Conservation (phyloP, 108 stramenopile genomes). For the Nitzschia sp. region DNA sequence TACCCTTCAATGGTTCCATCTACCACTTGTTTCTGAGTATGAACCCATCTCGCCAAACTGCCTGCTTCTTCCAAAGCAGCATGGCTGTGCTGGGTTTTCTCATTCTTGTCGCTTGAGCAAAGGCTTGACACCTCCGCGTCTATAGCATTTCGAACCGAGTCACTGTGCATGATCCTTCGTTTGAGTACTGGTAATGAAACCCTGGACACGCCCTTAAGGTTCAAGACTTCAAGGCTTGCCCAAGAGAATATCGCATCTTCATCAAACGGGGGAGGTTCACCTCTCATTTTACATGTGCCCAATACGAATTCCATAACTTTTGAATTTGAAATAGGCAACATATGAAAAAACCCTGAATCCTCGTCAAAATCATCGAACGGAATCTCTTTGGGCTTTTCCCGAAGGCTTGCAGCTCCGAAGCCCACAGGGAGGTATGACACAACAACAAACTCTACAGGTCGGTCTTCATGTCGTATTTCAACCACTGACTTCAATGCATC, state of each 20-base stretch:
- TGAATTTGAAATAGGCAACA: conserved; percentile 27
- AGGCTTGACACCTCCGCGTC: conserved; percentile 4
- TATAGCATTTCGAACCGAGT: conserved; percentile 26
- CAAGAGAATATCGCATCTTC: conserved; percentile 10
- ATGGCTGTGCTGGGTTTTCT: too few species aligned
- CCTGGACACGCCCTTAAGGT: conserved; percentile 28
- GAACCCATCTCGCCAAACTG: too few species aligned
- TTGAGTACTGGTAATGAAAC: conserved; percentile 18
- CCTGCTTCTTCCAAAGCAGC: too few species aligned
- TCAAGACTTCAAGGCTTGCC: conserved; percentile 30
- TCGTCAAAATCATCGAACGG: conserved; percentile 4
- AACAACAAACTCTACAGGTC: conserved; percentile 40
- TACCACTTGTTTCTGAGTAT: too few species aligned
- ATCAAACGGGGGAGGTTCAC: not conserved
- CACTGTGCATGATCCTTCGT: conserved; percentile 20
- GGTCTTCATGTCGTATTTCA: conserved; percentile 7
- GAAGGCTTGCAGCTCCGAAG: conserved; percentile 1
- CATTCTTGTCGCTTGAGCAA: too few species aligned
- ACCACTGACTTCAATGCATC: conserved; percentile 2
- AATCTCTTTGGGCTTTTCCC: conserved; percentile 10
- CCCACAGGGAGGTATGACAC: conserved; percentile 37
- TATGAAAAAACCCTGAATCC: conserved; percentile 30
- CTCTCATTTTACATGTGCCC: conserved; percentile 24
- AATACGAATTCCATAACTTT: conserved; percentile 16
- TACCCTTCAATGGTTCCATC: not conserved